Evolutionary conservation across 106 monocot species (phyloP).

Genomic region (Vanilla planifolia): DNA sequence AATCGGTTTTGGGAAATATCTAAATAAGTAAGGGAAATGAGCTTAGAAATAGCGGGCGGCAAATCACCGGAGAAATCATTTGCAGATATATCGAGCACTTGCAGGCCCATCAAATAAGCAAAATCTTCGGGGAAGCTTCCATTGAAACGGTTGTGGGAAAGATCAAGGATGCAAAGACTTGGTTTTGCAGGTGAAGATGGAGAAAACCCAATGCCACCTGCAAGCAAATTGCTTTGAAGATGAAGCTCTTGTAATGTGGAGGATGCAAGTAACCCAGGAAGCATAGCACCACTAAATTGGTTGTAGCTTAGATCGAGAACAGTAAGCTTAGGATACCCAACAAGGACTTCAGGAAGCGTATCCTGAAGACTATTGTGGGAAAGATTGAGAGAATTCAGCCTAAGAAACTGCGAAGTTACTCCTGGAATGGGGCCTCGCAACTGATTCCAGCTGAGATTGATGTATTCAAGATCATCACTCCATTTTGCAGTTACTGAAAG

Average conservation of each 20-base stretch:
- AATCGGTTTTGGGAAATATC: slow-evolving; percentile 79
- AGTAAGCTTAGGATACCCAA: slow-evolving; percentile 58
- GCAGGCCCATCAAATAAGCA: slow-evolving; percentile 46
- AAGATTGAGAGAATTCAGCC: slow-evolving; percentile 63
- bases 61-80: slow-evolving; percentile 77
- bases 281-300: slow-evolving; percentile 49
- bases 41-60: slow-evolving; percentile 42
- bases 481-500: slow-evolving; percentile 83
- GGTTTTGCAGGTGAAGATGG: slow-evolving; percentile 35
- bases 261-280: slow-evolving; percentile 34
- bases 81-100: slow-evolving; percentile 58
- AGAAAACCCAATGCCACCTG: slow-evolving; percentile 35
- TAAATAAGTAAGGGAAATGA: slow-evolving; percentile 49
- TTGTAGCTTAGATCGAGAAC: slow-evolving; percentile 77
- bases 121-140: slow-evolving; percentile 65
- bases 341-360: slow-evolving; percentile 42
- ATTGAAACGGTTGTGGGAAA: slow-evolving; percentile 65
- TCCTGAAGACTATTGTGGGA: slow-evolving; percentile 52
- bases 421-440: slow-evolving; percentile 59
- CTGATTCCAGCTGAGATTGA: slow-evolving; percentile 85
- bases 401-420: slow-evolving; percentile 71
- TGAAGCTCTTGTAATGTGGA: slow-evolving; percentile 69
- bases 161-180: slow-evolving; percentile 47
- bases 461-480: slow-evolving; percentile 63
- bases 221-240: slow-evolving; percentile 60